These are phyloP conservation scores for Beta lomatogona DNA, from an alignment of 179 eudicot genomes.

Conservation along the genomic window DNA sequence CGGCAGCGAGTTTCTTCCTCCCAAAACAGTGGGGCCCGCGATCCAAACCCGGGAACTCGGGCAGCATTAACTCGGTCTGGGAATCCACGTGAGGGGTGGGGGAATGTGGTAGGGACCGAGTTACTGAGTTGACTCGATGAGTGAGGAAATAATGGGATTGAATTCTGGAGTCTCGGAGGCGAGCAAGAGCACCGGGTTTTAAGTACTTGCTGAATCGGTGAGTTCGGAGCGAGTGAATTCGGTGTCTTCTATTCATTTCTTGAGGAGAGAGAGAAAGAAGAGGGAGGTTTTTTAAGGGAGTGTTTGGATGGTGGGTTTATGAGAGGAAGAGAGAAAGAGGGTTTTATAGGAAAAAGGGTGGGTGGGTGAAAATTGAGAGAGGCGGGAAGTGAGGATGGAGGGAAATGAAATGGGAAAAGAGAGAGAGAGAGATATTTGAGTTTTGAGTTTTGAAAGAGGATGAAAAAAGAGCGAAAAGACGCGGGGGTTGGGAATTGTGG, in stretches of 20 bases:
- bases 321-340: not conserved
- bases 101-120: not conserved
- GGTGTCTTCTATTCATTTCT: not conserved
- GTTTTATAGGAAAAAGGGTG: not conserved
- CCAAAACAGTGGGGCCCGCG: conserved; percentile 37
- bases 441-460: conserved; percentile 8
- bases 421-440: conserved; percentile 10
- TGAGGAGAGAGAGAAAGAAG: not conserved
- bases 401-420: not conserved
- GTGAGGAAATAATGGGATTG: conserved; percentile 21
- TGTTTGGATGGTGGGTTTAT: not conserved
- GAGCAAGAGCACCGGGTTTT: conserved; percentile 44
- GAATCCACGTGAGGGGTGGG: not conserved
- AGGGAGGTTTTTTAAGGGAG: too few species aligned
- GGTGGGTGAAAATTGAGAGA: not conserved
- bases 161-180: conserved; percentile 39
- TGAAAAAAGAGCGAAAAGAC: not conserved
- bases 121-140: conserved; percentile 12
- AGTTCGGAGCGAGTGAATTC: not conserved
- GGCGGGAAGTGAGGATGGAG: conserved; percentile 13
- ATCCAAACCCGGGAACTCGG: conserved; percentile 26
- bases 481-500: too few species aligned
- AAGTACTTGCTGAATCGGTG: conserved; percentile 36
- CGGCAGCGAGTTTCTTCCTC: conserved; percentile 43
- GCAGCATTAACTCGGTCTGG: conserved; percentile 30